These are phyloP conservation scores for Cucurbita maxima DNA, from an alignment of 306 rosid genomes.

Conservation along the genomic window DNA sequence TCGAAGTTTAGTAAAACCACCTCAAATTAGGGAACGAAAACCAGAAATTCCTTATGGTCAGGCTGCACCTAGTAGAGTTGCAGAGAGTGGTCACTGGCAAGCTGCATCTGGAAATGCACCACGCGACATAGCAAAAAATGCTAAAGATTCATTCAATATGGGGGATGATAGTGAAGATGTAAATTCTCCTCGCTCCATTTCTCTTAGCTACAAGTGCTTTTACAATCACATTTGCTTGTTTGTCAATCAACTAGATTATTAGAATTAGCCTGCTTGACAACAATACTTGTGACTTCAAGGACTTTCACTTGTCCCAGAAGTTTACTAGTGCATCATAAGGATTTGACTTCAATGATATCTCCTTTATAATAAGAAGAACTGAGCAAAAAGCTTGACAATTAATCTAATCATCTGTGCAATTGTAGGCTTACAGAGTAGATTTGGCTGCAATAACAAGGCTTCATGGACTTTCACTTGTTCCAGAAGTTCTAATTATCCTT, in stretches of 20 bases:
- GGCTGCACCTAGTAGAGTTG: conserved; percentile 36
- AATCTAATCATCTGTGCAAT: not conserved
- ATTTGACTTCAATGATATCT: not conserved
- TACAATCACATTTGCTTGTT: not conserved
- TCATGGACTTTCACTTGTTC: not conserved
- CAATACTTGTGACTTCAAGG: not conserved
- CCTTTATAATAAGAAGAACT: not conserved
- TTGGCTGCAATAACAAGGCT: not conserved
- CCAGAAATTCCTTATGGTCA: conserved; percentile 37
- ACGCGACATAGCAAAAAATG: conserved; percentile 26
- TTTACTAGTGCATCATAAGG: not conserved
- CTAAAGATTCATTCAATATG: conserved; percentile 5
- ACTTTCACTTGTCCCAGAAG: not conserved
- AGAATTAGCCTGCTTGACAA: not conserved
- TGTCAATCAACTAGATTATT: not conserved
- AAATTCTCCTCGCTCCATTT: conserved; percentile 17
- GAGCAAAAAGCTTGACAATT: not conserved
- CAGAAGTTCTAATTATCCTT: not conserved
- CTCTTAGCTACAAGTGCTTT: not conserved
- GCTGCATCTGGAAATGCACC: conserved; percentile 32
- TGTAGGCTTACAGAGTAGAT: not conserved
- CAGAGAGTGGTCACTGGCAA: conserved; percentile 39
- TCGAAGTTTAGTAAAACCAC: conserved; percentile 67
- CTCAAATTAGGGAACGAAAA: conserved; percentile 71
- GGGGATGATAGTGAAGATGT: conserved; percentile 60